A percentile compares a stretch with the other conserved stretches of the same genome.
These are phyloP conservation scores for Sporothrix curviconia DNA, from an alignment of 2,329 filamentous ascomycete species.

Conservation along the genomic window DNA sequence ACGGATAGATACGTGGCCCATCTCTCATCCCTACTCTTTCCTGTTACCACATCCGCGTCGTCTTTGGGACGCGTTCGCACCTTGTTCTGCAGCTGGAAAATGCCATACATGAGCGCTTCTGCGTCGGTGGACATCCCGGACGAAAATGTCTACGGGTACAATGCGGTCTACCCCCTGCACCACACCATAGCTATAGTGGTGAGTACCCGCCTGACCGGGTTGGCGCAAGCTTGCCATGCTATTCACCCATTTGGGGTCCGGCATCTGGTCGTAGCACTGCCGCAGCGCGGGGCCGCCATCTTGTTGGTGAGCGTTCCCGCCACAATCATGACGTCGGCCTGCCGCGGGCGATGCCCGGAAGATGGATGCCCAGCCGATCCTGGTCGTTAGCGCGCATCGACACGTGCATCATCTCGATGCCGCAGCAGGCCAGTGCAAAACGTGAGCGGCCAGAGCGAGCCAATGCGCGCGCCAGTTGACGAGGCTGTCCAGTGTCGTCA, in stretches of 20 bases:
- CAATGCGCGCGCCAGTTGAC: constrained; percentile 73
- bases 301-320: constrained; percentile 91
- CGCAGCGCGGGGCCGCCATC: constrained; percentile 84
- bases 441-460: constrained; percentile 80
- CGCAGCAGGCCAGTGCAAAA: constrained; percentile 85
- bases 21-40: constrained; percentile 27
- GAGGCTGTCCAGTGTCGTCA: not conserved
- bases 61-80: constrained; percentile 47
- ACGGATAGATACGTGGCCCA: too few species aligned
- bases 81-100: constrained; percentile 65
- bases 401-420: constrained; percentile 87
- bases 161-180: constrained; percentile 58
- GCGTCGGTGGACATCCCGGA: constrained; percentile 33
- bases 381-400: constrained; percentile 84
- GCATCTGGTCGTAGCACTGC: constrained; percentile 94
- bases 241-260: constrained; percentile 78
- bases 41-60: constrained; percentile 45
- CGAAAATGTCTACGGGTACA: constrained; percentile 60
- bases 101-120: constrained; percentile 48
- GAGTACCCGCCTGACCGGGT: constrained; percentile 67
- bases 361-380: constrained; percentile 79
- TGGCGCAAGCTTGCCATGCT: constrained; percentile 66
- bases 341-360: constrained; percentile 80
- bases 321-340: constrained; percentile 90
- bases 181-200: constrained; percentile 65